Percentiles rank a stretch among this genome's conserved stretches.
These are phyloP conservation scores for Huntiella omanensis DNA, from an alignment of 2,329 filamentous ascomycete genomes.

Conservation along the genomic window DNA sequence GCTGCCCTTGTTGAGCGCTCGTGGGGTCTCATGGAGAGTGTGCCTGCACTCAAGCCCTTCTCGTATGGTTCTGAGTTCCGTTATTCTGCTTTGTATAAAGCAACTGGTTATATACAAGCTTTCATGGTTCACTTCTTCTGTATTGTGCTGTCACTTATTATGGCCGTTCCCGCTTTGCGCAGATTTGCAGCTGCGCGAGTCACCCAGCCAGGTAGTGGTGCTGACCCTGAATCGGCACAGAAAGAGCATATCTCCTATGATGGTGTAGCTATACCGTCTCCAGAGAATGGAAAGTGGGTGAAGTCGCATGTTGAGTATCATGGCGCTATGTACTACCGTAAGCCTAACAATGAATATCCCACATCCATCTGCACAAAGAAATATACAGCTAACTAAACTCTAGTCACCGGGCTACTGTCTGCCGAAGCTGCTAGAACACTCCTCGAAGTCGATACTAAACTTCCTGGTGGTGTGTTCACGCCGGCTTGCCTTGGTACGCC, in stretches of 20 bases:
- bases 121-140: slow-evolving; percentile 31
- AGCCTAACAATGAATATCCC: slow-evolving; percentile 17
- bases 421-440: slow-evolving; percentile 47
- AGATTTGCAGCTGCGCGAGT: slow-evolving; percentile 25
- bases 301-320: slow-evolving; percentile 27
- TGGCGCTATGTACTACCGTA: slow-evolving; percentile 47
- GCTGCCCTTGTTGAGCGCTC: slow-evolving; percentile 37
- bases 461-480: slow-evolving; percentile 52
- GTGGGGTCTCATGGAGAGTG: slow-evolving; percentile 39
- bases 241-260: slow-evolving; percentile 45
- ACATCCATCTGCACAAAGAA: background rate
- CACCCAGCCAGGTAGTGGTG: slow-evolving; percentile 36
- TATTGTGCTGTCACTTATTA: slow-evolving; percentile 23
- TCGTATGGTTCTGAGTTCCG: slow-evolving; percentile 44
- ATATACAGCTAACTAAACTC: background rate
- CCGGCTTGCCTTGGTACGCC: slow-evolving; percentile 50
- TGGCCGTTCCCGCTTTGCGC: slow-evolving; percentile 29
- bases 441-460: slow-evolving; percentile 38
- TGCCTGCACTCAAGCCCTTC: slow-evolving; percentile 24
- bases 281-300: slow-evolving; percentile 27
- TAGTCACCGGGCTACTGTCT: slow-evolving; percentile 47
- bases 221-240: slow-evolving; percentile 30
- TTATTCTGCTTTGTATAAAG: slow-evolving; percentile 34
- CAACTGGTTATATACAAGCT: slow-evolving; percentile 30
- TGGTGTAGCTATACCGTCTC: slow-evolving; percentile 29